A percentile compares a stretch with the other conserved stretches of the same genome.
Conservation (phyloP, 805 yeast genomes). For the Scheffersomyces lignosus region DNA sequence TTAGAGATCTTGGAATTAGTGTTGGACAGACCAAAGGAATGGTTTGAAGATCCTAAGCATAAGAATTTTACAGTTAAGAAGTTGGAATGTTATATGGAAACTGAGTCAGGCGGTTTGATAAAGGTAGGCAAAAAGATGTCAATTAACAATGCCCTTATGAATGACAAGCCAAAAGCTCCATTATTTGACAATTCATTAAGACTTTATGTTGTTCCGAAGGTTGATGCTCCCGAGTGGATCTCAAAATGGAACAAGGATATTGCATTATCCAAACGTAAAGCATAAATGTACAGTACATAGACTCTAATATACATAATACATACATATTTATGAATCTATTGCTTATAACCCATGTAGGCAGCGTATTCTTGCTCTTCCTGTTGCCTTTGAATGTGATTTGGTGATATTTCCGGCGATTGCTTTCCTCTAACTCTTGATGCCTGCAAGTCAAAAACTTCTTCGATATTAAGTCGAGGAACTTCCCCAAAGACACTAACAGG, state of each 20-base stretch:
- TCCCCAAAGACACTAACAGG: slow-evolving; percentile 76
- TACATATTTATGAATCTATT: not conserved
- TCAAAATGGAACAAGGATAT: slow-evolving; percentile 60
- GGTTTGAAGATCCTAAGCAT: slow-evolving; percentile 67
- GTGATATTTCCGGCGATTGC: slow-evolving; percentile 45
- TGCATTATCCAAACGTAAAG: slow-evolving; percentile 49
- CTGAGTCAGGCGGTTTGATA: slow-evolving; percentile 78
- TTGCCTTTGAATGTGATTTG: slow-evolving; percentile 38
- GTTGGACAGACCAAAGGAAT: slow-evolving; percentile 61
- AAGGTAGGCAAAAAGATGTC: slow-evolving; percentile 79
- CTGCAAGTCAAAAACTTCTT: slow-evolving; percentile 60
- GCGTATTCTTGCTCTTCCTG: slow-evolving; percentile 51
- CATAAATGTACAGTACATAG: slow-evolving; percentile 1
- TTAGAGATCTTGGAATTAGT: slow-evolving; percentile 60
- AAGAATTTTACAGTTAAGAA: slow-evolving; percentile 56
- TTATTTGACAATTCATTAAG: slow-evolving; percentile 72
- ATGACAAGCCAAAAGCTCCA: slow-evolving; percentile 66
- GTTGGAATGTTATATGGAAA: slow-evolving; percentile 78
- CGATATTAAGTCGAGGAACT: slow-evolving; percentile 65
- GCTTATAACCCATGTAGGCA: slow-evolving; percentile 42
- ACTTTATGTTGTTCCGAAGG: slow-evolving; percentile 77
- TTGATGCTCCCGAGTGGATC: slow-evolving; percentile 64
- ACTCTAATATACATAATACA: not conserved
- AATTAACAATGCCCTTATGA: slow-evolving; percentile 61
- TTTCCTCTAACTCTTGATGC: slow-evolving; percentile 54